Evolutionary conservation across 306 rosid genomes (phyloP).

Genomic region (Mimosa pudica): DNA sequence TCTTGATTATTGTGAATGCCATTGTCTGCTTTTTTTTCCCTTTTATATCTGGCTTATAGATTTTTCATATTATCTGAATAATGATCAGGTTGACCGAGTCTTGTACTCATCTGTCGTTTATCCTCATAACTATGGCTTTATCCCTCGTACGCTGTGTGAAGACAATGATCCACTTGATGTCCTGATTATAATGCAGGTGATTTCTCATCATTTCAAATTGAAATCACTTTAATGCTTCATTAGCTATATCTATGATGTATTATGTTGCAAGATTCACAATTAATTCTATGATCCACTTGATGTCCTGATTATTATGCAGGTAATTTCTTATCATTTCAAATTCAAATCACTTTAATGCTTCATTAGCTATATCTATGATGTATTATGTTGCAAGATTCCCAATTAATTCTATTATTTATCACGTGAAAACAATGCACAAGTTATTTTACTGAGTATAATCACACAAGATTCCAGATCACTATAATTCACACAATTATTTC

Average conservation of each 20-base stretch:
- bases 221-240: slow-evolving; percentile 21
- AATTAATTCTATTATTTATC: background rate
- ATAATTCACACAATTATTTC: background rate
- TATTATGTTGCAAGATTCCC: background rate
- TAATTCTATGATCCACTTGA: slow-evolving; percentile 77
- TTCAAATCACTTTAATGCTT: slow-evolving; percentile 18
- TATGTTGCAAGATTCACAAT: background rate
- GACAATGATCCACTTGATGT: slow-evolving; percentile 98
- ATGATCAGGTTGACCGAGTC: slow-evolving; percentile 83
- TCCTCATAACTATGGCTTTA: slow-evolving; percentile 97
- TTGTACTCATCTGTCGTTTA: slow-evolving; percentile 91
- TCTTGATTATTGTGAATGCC: background rate
- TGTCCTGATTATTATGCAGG: slow-evolving; percentile 97
- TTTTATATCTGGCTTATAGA: background rate
- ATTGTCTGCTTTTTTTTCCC: slow-evolving; percentile 7
- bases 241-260: slow-evolving; percentile 7
- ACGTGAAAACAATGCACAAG: background rate
- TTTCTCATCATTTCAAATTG: slow-evolving; percentile 20
- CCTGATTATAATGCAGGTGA: slow-evolving; percentile 93
- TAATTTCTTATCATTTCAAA: slow-evolving; percentile 31
- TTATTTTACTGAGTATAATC: background rate
- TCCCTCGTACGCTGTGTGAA: slow-evolving; percentile 95
- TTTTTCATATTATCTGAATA: slow-evolving; percentile 35
- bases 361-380: slow-evolving; percentile 10
- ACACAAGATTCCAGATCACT: background rate